A percentile compares a stretch with the other conserved stretches of the same genome.
phyloP scores from a whole-genome alignment of 2,329 filamentous ascomycete species.

The Thelonectria olida region DNA sequence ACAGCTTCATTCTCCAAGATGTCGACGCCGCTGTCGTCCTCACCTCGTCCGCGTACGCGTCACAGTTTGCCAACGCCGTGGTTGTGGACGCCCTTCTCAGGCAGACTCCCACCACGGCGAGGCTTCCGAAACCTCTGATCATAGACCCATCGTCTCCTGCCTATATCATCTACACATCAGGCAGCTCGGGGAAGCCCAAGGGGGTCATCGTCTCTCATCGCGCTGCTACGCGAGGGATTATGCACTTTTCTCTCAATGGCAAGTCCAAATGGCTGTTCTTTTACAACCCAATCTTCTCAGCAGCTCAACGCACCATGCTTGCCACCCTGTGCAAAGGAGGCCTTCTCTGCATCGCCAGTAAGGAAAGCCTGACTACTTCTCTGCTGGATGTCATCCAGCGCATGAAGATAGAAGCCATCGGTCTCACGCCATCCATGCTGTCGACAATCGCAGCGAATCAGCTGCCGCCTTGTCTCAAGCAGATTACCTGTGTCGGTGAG shows the following conservation, averaged over 20 bases:
- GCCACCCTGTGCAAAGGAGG: conserved; percentile 26
- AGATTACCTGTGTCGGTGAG: conserved; percentile 28
- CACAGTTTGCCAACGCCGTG: conserved; percentile 6
- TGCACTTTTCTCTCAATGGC: conserved; percentile 9
- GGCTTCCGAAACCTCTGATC: neutral
- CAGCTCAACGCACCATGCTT: conserved; percentile 31
- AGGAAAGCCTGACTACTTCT: conserved; percentile 17
- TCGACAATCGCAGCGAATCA: conserved; percentile 12
- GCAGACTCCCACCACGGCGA: neutral
- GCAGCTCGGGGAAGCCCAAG: conserved; percentile 34
- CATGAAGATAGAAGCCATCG: conserved; percentile 26
- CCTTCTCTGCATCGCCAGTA: conserved; percentile 23
- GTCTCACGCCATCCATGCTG: conserved; percentile 32
- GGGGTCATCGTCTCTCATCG: conserved; percentile 29
- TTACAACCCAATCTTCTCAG: conserved; percentile 34
- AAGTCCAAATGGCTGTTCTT: conserved; percentile 31
- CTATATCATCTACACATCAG: conserved; percentile 39
- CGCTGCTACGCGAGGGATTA: conserved; percentile 20
- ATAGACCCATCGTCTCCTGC: conserved; percentile 7
- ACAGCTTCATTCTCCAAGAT: conserved; percentile 27
- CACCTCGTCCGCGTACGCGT: neutral
- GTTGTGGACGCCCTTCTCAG: neutral
- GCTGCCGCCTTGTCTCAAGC: conserved; percentile 15
- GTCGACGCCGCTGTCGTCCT: conserved; percentile 18
- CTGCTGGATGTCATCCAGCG: conserved; percentile 20